Evolutionary conservation across 495 filamentous ascomycete species (phyloP).

Genomic region (Neurospora cerealis): DNA sequence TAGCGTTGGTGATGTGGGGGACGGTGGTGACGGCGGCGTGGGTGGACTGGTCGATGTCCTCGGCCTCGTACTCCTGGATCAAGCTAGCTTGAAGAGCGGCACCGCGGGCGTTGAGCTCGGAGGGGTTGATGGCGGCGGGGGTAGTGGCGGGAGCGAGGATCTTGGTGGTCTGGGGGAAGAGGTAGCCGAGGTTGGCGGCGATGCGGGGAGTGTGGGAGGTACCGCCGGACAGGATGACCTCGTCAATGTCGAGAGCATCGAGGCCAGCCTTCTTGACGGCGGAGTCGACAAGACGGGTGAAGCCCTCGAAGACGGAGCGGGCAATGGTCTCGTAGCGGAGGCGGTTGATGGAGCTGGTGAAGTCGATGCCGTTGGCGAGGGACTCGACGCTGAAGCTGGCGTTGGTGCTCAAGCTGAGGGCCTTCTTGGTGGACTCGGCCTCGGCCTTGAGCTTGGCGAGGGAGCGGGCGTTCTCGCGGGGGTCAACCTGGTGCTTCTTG

Average conservation of each 20-base stretch:
- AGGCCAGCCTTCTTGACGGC: slow-evolving; percentile 86
- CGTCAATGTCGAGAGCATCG: slow-evolving; percentile 85
- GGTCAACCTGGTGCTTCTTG: slow-evolving; percentile 73
- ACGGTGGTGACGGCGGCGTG: slow-evolving; percentile 93
- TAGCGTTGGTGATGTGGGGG: slow-evolving; percentile 76
- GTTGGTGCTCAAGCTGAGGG: slow-evolving; percentile 75
- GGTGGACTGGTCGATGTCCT: slow-evolving; percentile 91
- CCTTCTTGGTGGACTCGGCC: slow-evolving; percentile 81
- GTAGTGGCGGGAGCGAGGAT: slow-evolving; percentile 76
- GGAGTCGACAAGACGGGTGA: slow-evolving; percentile 73
- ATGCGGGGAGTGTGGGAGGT: slow-evolving; percentile 90
- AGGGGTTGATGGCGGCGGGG: slow-evolving; percentile 77
- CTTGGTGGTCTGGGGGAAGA: slow-evolving; percentile 72
- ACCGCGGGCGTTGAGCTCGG: slow-evolving; percentile 77
- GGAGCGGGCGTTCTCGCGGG: slow-evolving; percentile 65
- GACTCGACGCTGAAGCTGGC: slow-evolving; percentile 86
- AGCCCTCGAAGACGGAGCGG: slow-evolving; percentile 71
- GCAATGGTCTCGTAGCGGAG: slow-evolving; percentile 87
- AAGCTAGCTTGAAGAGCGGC: slow-evolving; percentile 92
- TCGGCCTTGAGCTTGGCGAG: slow-evolving; percentile 90
- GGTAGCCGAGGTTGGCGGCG: slow-evolving; percentile 57
- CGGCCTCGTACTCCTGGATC: slow-evolving; percentile 81
- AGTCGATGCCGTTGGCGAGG: slow-evolving; percentile 80
- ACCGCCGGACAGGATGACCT: slow-evolving; percentile 90
- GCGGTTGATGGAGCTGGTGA: slow-evolving; percentile 81